phyloP scores from a whole-genome alignment of 805 yeast species.

The Scheffersomyces spartinae region DNA sequence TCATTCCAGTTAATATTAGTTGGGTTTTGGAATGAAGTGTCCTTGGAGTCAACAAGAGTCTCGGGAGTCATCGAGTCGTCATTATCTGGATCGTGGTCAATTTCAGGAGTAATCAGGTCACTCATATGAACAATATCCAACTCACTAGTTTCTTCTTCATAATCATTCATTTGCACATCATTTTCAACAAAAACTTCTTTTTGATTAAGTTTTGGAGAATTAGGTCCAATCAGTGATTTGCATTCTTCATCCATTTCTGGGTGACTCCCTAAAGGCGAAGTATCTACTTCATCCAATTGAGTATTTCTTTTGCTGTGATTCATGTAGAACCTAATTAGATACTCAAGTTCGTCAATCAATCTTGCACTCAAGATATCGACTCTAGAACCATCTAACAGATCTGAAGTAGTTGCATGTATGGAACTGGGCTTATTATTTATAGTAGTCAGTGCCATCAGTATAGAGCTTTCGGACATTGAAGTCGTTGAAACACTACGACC shows the following conservation, averaged over 20 bases:
- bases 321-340: slow-evolving; percentile 34
- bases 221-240: too few species aligned
- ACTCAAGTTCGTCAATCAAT: slow-evolving; percentile 58
- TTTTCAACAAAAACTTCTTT: slow-evolving; percentile 3
- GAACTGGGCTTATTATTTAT: too few species aligned
- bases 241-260: too few species aligned
- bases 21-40: slow-evolving; percentile 24
- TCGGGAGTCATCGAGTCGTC: slow-evolving; percentile 1
- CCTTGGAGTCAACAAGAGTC: slow-evolving; percentile 8
- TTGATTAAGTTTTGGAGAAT: slow-evolving; percentile 1
- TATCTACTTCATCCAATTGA: slow-evolving; percentile 2
- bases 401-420: too few species aligned
- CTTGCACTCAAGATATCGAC: slow-evolving; percentile 61
- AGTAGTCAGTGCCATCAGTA: too few species aligned
- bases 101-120: slow-evolving; percentile 15
- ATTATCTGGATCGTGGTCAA: neutral
- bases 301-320: neutral
- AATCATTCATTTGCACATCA: slow-evolving; percentile 21
- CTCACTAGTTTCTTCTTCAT: slow-evolving; percentile 15
- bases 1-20: slow-evolving; percentile 34
- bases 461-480: too few species aligned
- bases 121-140: slow-evolving; percentile 27
- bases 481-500: too few species aligned
- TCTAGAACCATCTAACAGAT: too few species aligned
- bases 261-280: too few species aligned